These are phyloP conservation scores for Sugiyamaella mastotermitis DNA, from an alignment of 805 yeast species.

Conservation along the genomic window DNA sequence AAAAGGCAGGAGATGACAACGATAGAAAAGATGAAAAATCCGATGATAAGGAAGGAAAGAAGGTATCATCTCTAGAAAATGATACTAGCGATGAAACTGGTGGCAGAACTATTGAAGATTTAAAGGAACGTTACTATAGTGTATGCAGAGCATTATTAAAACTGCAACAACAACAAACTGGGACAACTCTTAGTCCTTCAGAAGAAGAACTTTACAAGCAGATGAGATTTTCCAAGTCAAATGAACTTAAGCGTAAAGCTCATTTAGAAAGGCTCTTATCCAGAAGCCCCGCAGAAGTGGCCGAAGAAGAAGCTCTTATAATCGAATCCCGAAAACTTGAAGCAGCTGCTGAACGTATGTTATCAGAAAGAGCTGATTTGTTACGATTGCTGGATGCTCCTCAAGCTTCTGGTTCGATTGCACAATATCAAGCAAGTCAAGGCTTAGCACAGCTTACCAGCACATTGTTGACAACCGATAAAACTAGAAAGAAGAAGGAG, in stretches of 20 bases:
- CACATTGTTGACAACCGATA: conserved; percentile 64
- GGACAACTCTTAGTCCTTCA: conserved; percentile 28
- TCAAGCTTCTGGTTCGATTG: conserved; percentile 59
- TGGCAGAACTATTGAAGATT: conserved; percentile 60
- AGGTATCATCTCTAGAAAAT: background rate
- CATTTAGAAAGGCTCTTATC: conserved; percentile 71
- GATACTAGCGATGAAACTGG: conserved; percentile 2
- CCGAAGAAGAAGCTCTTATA: conserved; percentile 92
- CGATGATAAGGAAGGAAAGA: conserved; percentile 1
- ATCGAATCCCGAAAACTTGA: conserved; percentile 91
- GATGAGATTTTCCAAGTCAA: conserved; percentile 60
- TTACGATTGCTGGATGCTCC: conserved; percentile 83
- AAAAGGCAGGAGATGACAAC: background rate
- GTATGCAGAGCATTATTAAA: conserved; percentile 53
- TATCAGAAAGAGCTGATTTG: conserved; percentile 73
- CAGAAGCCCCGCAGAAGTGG: conserved; percentile 92
- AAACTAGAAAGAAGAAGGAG: conserved; percentile 39
- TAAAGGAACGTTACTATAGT: conserved; percentile 74
- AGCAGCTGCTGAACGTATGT: conserved; percentile 82
- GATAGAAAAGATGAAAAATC: conserved; percentile 3
- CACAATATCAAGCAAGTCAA: conserved; percentile 75
- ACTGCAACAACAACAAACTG: conserved; percentile 36
- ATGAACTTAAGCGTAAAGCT: conserved; percentile 73
- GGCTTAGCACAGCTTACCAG: conserved; percentile 85
- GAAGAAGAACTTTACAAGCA: conserved; percentile 55